Evolutionary conservation across 345 rosid genomes (phyloP).

Genomic region (Camelina neglecta): DNA sequence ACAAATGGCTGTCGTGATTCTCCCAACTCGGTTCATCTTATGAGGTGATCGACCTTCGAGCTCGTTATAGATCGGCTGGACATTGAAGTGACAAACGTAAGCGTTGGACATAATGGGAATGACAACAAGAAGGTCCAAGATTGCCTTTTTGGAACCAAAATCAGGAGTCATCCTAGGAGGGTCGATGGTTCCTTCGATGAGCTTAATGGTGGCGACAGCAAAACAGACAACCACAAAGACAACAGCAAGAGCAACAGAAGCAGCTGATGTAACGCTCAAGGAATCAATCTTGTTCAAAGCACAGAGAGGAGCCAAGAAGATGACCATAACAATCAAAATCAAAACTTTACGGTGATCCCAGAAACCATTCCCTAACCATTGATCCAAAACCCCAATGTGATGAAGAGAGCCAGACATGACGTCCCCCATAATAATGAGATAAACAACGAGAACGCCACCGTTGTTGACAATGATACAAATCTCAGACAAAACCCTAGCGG

Average conservation of each 20-base stretch:
- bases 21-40: conserved; percentile 86
- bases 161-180: conserved; percentile 81
- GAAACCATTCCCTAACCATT: conserved; percentile 86
- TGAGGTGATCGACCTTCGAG: conserved; percentile 74
- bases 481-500: conserved; percentile 81
- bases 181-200: conserved; percentile 77
- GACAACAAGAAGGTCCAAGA: conserved; percentile 89
- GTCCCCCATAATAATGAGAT: conserved; percentile 90
- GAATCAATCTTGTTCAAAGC: conserved; percentile 86
- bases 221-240: conserved; percentile 88
- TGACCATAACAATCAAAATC: conserved; percentile 64
- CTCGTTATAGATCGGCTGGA: conserved; percentile 94
- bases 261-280: conserved; percentile 83
- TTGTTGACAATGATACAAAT: conserved; percentile 91
- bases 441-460: conserved; percentile 91
- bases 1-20: conserved; percentile 79
- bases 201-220: conserved; percentile 69
- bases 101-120: conserved; percentile 94
- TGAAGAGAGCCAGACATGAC: conserved; percentile 88
- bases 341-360: conserved; percentile 94
- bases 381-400: conserved; percentile 92
- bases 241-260: conserved; percentile 89
- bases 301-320: conserved; percentile 91
- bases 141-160: conserved; percentile 69
- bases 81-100: conserved; percentile 88